These are phyloP conservation scores for Ottelia alismoides DNA, from an alignment of 106 monocot genomes.

Conservation along the genomic window DNA sequence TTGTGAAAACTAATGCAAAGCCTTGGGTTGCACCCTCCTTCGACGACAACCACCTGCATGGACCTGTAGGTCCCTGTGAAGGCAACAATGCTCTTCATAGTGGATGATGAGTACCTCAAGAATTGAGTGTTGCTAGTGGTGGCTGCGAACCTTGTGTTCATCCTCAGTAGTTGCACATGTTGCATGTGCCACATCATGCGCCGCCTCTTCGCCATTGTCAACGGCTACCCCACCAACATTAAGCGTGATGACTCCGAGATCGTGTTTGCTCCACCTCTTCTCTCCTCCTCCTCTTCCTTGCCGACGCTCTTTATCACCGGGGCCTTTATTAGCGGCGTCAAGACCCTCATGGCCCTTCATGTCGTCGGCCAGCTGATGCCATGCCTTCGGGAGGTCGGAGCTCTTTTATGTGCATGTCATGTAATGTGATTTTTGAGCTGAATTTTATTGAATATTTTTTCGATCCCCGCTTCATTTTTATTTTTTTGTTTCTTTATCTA, in stretches of 20 bases:
- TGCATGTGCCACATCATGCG: slow-evolving; percentile 19
- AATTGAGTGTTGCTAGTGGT: slow-evolving; percentile 7
- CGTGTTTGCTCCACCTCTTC: neutral
- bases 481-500: too few species aligned
- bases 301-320: slow-evolving; percentile 19
- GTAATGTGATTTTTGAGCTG: too few species aligned
- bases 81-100: slow-evolving; percentile 7
- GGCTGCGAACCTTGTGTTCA: slow-evolving; percentile 15
- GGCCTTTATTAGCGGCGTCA: slow-evolving; percentile 3
- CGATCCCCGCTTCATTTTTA: too few species aligned
- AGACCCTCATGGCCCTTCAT: slow-evolving; percentile 13
- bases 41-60: too few species aligned
- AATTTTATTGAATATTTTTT: too few species aligned
- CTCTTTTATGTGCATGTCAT: neutral
- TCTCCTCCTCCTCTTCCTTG: neutral
- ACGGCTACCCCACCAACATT: slow-evolving; percentile 9
- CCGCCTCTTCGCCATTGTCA: slow-evolving; percentile 11
- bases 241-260: slow-evolving; percentile 10
- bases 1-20: too few species aligned
- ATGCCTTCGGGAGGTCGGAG: slow-evolving; percentile 7
- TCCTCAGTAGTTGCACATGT: slow-evolving; percentile 12
- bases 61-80: too few species aligned
- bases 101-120: slow-evolving; percentile 7
- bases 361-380: slow-evolving; percentile 12
- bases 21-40: too few species aligned